A percentile compares a stretch with the other conserved stretches of the same genome.
phyloP scores from a whole-genome alignment of 139 green algal genomes.

The Zygnema cylindricum region DNA sequence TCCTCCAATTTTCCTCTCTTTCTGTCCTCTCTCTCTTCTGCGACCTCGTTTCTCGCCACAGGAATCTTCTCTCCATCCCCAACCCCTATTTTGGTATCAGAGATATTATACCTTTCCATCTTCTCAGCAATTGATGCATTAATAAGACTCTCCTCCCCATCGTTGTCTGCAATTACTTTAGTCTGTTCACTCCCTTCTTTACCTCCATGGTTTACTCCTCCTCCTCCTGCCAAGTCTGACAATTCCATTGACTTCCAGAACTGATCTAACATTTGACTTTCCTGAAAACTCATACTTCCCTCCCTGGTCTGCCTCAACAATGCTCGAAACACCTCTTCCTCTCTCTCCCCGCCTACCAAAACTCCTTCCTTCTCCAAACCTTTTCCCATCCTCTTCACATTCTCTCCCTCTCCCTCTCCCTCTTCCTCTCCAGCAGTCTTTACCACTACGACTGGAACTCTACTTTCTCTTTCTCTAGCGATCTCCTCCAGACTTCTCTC shows the following conservation, averaged over 20 bases:
- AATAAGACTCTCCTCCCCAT: no score
- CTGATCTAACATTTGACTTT: neutral
- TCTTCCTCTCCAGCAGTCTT: neutral
- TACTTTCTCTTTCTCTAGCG: neutral
- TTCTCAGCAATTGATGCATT: no score
- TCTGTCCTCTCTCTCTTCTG: neutral
- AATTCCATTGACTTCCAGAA: neutral
- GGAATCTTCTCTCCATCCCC: no score
- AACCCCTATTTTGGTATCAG: no score
- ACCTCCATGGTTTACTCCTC: conserved; percentile 21
- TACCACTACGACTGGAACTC: neutral
- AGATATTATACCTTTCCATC: no score
- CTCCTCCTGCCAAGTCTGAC: neutral
- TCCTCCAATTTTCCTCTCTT: no score
- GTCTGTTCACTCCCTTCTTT: neutral
- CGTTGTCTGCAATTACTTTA: no score
- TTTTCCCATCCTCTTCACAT: neutral
- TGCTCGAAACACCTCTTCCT: conserved; percentile 4
- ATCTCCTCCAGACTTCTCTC: conserved; percentile 1
- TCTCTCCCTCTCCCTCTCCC: neutral
- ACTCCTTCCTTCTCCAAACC: neutral
- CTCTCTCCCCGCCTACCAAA: neutral
- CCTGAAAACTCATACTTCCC: neutral
- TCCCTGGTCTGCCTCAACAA: neutral
- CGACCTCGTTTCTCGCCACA: neutral